A percentile compares a stretch with the other conserved stretches of the same genome.
Evolutionary conservation across 495 filamentous ascomycete species (phyloP).

Genomic region (Daldinia decipiens): DNA sequence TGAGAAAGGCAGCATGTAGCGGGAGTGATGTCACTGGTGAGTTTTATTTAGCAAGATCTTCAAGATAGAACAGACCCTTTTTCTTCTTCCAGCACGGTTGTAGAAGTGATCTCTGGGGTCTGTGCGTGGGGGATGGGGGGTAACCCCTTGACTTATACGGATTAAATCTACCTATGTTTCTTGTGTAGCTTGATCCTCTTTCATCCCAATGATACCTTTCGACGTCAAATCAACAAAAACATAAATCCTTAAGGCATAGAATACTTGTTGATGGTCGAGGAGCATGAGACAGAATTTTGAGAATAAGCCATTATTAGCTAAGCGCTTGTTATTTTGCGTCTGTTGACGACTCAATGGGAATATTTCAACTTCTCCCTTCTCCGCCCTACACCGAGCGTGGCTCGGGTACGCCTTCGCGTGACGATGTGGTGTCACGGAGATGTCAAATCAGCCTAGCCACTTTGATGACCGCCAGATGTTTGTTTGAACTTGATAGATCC

Average conservation of each 20-base stretch:
- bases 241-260: not conserved
- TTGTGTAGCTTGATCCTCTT: conserved; percentile 5
- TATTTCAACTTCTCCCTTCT: not conserved
- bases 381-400: not conserved
- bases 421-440: not conserved
- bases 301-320: not conserved
- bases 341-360: not conserved
- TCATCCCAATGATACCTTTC: conserved; percentile 21
- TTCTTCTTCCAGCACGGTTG: not conserved
- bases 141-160: not conserved
- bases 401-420: not conserved
- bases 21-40: conserved; percentile 11
- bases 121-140: not conserved
- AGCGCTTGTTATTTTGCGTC: not conserved
- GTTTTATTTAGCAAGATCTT: conserved; percentile 11
- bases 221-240: not conserved
- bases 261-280: not conserved
- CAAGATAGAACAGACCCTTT: conserved; percentile 12
- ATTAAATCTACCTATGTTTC: not conserved
- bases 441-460: not conserved
- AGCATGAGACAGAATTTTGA: not conserved
- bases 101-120: not conserved
- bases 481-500: not conserved
- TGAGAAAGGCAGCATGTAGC: not conserved
- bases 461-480: not conserved